A percentile compares a stretch with the other conserved stretches of the same genome.
Conservation (phyloP, 2,329 filamentous ascomycete genomes). For the Diaporthe helianthi region DNA sequence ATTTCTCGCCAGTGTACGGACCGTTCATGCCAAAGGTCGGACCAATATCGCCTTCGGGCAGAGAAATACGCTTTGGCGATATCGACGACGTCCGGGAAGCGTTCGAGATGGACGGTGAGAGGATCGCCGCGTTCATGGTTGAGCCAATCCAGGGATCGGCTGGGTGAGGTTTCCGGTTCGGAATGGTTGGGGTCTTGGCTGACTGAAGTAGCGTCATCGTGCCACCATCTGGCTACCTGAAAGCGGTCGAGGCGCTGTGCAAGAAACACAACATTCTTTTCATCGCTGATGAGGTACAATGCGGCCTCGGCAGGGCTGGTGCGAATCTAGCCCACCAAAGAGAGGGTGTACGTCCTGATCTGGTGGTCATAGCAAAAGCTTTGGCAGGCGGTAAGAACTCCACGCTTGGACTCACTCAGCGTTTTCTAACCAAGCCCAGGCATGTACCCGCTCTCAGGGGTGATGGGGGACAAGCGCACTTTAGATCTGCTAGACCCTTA, state of each 20-base stretch:
- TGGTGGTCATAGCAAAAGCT: slow-evolving; percentile 12
- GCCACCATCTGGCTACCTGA: slow-evolving; percentile 73
- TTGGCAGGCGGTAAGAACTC: slow-evolving; percentile 6
- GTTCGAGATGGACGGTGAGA: background rate
- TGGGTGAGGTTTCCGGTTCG: slow-evolving; percentile 53
- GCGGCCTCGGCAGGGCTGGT: slow-evolving; percentile 67
- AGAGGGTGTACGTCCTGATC: slow-evolving; percentile 7
- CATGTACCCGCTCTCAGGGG: slow-evolving; percentile 15
- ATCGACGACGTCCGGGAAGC: slow-evolving; percentile 9
- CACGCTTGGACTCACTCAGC: background rate
- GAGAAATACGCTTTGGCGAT: background rate
- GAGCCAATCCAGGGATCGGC: slow-evolving; percentile 20
- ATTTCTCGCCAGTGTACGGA: background rate
- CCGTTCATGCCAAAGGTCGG: slow-evolving; percentile 5
- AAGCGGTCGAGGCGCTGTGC: slow-evolving; percentile 74
- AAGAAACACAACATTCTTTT: slow-evolving; percentile 73
- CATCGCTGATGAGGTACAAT: slow-evolving; percentile 87
- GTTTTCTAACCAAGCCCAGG: background rate
- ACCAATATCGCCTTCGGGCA: background rate
- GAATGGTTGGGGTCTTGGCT: slow-evolving; percentile 72
- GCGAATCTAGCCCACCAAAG: slow-evolving; percentile 9
- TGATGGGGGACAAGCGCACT: slow-evolving; percentile 2
- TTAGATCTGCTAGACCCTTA: slow-evolving; percentile 7
- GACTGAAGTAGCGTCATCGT: slow-evolving; percentile 6
- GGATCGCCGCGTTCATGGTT: slow-evolving; percentile 4